Evolutionary conservation across 768 basidiomycete genomes (phyloP), one percentile per base, ranked within the genome.

Genomic region (Tricholoma flavovirens): DNA sequence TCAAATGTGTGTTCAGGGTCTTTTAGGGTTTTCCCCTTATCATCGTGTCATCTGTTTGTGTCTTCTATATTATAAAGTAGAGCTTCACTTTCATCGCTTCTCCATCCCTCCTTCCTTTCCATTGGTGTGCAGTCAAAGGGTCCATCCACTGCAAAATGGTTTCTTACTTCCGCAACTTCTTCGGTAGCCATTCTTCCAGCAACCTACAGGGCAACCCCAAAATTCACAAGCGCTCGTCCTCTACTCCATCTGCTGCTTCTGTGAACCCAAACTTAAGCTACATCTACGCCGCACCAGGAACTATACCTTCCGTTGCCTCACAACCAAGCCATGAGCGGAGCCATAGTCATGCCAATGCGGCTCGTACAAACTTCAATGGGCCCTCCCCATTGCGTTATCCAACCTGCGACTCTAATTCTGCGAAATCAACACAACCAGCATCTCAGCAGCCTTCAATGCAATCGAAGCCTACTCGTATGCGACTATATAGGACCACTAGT

Each of bases 151-250:
- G 26, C 11, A n/a, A 29, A 42, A 81, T 81, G 80, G 73, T 78
- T 50, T 75, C 80, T 32, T 78, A 79, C 69, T 63, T 82, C 56
- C 80, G 80, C 58, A 77, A 40, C 55, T 56, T 63, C 56, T 58
- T 62, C 38, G 51, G 51, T 49, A 66, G 60, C 40, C 51, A 55
- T 21, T 50, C 67, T 53, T 59, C 33, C n/a, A 30, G 49, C 51
- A 57, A 56, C 40, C 65, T 60, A 60, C 62, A 49, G 58, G 62
- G 56, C 24, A 60, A 67, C 45, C 64, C 75, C 55, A 81, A 74
- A 66, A 66, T 76, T 35, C 76, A 79, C 59, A 66, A 63, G 49
- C 77, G 77, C 29, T 76, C 80, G 17, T 67, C 66, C 30, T 76
- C 80, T 19, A 60, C 73, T 14, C 64, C 76, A 6, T 64, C 70